phyloP scores from a whole-genome alignment of 495 filamentous ascomycete species.

The Penicillium fimorum region DNA sequence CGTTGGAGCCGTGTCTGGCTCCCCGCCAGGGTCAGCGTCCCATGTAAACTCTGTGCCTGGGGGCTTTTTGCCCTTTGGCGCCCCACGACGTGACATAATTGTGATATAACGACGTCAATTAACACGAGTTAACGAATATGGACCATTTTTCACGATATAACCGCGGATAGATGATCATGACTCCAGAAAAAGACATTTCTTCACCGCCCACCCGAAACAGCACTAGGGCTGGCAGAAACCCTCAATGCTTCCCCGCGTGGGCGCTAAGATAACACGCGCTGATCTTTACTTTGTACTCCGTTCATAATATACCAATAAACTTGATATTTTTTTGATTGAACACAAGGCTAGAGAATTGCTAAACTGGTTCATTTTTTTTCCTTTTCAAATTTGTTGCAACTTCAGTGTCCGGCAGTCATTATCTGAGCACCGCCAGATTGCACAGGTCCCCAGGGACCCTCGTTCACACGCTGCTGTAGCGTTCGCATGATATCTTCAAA shows the following conservation, averaged over 20 bases:
- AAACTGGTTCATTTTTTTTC: not conserved
- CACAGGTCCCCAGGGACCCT: conserved; percentile 44
- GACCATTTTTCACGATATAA: not conserved
- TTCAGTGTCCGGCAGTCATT: conserved; percentile 39
- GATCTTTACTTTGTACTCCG: conserved; percentile 3
- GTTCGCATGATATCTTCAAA: conserved; percentile 47
- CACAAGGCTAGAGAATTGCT: not conserved
- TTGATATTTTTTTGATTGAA: not conserved
- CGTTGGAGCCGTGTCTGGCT: conserved; percentile 43
- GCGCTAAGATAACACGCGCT: conserved; percentile 12
- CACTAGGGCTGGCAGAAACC: conserved; percentile 8
- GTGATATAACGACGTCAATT: not conserved
- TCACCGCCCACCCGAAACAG: conserved; percentile 8
- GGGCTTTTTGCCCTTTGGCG: conserved; percentile 37
- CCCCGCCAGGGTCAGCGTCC: conserved; percentile 40
- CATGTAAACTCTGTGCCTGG: conserved; percentile 45
- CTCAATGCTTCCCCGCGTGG: conserved; percentile 4
- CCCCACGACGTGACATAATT: conserved; percentile 43
- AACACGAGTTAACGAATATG: not conserved
- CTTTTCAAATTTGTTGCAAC: not conserved
- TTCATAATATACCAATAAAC: not conserved
- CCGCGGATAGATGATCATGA: not conserved
- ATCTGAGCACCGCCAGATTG: conserved; percentile 33
- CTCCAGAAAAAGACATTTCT: conserved; percentile 14
- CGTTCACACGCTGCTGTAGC: conserved; percentile 42